A percentile compares a stretch with the other conserved stretches of the same genome.
Evolutionary conservation across 257 asterid genomes (phyloP).

Genomic region (Jacaranda copaia): DNA sequence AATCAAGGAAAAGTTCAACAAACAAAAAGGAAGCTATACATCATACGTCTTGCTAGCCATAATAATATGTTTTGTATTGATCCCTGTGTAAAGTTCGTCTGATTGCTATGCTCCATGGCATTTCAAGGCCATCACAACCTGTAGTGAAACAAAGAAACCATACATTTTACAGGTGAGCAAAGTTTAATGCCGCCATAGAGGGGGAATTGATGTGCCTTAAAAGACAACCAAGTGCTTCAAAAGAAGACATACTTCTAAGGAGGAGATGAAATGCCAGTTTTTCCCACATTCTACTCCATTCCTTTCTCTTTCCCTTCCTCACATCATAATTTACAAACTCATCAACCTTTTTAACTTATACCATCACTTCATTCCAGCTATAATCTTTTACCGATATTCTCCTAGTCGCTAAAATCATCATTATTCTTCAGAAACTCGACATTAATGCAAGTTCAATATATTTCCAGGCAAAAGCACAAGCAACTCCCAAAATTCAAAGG

Average conservation of each 20-base stretch:
- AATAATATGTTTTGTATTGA: conserved; percentile 69
- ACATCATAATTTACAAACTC: conserved; percentile 2
- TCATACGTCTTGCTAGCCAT: conserved; percentile 88
- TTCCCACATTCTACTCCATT: conserved; percentile 11
- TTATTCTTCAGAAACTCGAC: neutral
- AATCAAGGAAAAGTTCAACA: neutral
- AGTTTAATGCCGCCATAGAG: conserved; percentile 6
- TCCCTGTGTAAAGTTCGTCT: conserved; percentile 84
- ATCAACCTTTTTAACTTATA: neutral
- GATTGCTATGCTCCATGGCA: conserved; percentile 80
- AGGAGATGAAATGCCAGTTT: neutral
- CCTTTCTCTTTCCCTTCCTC: conserved; percentile 3
- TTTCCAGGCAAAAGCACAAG: neutral
- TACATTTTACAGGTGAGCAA: conserved; percentile 14
- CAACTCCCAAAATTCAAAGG: neutral
- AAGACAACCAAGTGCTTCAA: neutral
- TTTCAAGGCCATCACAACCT: conserved; percentile 91
- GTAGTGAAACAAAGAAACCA: conserved; percentile 23
- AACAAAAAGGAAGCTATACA: conserved; percentile 14
- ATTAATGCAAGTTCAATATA: neutral
- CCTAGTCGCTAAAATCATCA: neutral
- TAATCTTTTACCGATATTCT: neutral
- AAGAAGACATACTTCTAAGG: neutral
- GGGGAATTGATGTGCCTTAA: neutral
- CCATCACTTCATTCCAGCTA: neutral